Evolutionary conservation across 805 yeast species (phyloP).

Genomic region (Kregervanrija delftensis): DNA sequence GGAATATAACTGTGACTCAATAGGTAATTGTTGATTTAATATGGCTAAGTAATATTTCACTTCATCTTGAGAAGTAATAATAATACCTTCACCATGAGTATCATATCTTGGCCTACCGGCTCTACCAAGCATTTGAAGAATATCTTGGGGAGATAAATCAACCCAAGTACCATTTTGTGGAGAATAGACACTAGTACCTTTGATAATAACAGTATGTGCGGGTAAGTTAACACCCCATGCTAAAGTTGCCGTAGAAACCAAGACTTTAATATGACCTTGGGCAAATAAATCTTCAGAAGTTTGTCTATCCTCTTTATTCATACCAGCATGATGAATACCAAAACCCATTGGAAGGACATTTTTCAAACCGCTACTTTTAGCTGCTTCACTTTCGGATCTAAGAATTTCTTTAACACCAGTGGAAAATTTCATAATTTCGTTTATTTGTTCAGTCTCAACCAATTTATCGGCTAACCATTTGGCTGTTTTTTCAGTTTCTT

Average conservation of each 20-base stretch:
- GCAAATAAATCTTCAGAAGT: slow-evolving; percentile 83
- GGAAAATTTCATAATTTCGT: slow-evolving; percentile 36
- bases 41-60: slow-evolving; percentile 84
- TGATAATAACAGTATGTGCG: slow-evolving; percentile 88
- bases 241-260: slow-evolving; percentile 86
- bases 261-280: slow-evolving; percentile 74
- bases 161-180: slow-evolving; percentile 89
- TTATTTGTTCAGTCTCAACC: slow-evolving; percentile 44
- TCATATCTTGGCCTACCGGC: slow-evolving; percentile 97
- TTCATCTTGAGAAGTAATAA: slow-evolving; percentile 81
- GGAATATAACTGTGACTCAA: slow-evolving; percentile 78
- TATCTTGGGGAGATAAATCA: slow-evolving; percentile 90
- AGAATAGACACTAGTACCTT: slow-evolving; percentile 89
- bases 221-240: slow-evolving; percentile 98
- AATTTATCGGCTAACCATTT: slow-evolving; percentile 60
- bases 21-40: slow-evolving; percentile 86
- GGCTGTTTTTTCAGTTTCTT: slow-evolving; percentile 85
- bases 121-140: slow-evolving; percentile 94
- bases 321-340: slow-evolving; percentile 91
- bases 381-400: slow-evolving; percentile 51
- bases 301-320: slow-evolving; percentile 63
- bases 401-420: slow-evolving; percentile 59
- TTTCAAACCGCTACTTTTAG: slow-evolving; percentile 46
- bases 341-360: slow-evolving; percentile 64
- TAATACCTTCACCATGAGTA: slow-evolving; percentile 86